phyloP scores from a whole-genome alignment of 1,139 yeast species.

The Spencermartinsiella ligniputridi region DNA sequence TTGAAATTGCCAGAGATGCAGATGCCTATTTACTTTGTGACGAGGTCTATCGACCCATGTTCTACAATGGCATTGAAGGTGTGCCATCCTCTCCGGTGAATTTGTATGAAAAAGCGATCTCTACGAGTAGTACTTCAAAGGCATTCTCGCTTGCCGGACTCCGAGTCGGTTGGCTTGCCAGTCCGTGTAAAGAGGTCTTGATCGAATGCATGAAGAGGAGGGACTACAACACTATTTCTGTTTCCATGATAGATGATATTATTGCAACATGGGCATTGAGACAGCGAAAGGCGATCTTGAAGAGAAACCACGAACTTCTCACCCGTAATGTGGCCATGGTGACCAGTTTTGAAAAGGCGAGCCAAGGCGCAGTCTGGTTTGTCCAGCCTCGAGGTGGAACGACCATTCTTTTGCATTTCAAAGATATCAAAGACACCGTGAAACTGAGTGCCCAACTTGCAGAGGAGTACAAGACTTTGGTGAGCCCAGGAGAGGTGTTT shows the following conservation, averaged over 20 bases:
- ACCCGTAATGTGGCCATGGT: conserved; percentile 36
- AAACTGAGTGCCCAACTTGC: conserved; percentile 40
- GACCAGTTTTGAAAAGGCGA: conserved; percentile 34
- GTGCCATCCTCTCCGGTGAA: conserved; percentile 42
- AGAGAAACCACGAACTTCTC: conserved; percentile 41
- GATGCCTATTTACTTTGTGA: conserved; percentile 45
- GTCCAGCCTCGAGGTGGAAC: conserved; percentile 49
- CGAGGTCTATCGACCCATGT: conserved; percentile 56
- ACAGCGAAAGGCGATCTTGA: conserved; percentile 36
- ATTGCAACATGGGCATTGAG: conserved; percentile 44
- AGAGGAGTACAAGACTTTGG: conserved; percentile 34
- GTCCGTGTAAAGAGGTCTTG: conserved; percentile 35
- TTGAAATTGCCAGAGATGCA: conserved; percentile 37
- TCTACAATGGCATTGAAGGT: conserved; percentile 31
- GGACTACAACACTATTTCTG: conserved; percentile 52
- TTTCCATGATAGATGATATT: conserved; percentile 47
- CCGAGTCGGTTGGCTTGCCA: conserved; percentile 51
- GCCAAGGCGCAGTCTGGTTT: conserved; percentile 39
- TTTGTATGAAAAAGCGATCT: conserved; percentile 43
- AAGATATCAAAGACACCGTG: conserved; percentile 34
- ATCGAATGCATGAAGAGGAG: conserved; percentile 40
- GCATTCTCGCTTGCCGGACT: conserved; percentile 55
- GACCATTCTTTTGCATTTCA: conserved; percentile 41
- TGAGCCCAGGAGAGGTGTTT: conserved; percentile 54
- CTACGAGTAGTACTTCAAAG: conserved; percentile 52